Evolutionary conservation across 768 basidiomycete species (phyloP).

Genomic region (Kwoniella sp.): DNA sequence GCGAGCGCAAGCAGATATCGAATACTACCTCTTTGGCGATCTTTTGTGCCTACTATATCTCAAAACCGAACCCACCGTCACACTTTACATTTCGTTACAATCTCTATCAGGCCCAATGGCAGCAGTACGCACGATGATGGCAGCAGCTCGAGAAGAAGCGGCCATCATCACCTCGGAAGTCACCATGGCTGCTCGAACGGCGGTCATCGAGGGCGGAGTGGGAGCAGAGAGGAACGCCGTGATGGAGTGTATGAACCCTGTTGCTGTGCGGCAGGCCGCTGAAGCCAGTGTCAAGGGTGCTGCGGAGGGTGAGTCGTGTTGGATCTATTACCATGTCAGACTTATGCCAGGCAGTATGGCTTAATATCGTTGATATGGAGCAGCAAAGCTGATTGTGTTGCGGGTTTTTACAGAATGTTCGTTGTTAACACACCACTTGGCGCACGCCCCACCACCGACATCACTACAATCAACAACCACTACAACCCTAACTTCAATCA

Average conservation of each 20-base stretch:
- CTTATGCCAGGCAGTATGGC: too few relatives aligned
- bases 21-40: too few relatives aligned
- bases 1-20: too few relatives aligned
- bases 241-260: conserved; percentile 33
- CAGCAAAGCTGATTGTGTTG: too few relatives aligned
- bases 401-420: conserved; percentile 26
- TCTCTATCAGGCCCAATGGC: conserved; percentile 17
- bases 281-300: conserved; percentile 24
- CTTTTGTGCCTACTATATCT: too few relatives aligned
- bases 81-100: background rate
- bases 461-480: conserved; percentile 7
- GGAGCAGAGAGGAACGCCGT: conserved; percentile 12
- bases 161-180: conserved; percentile 22
- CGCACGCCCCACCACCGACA: conserved; percentile 17
- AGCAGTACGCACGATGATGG: conserved; percentile 30
- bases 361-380: too few relatives aligned
- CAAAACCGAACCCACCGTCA: too few relatives aligned
- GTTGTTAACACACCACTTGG: conserved; percentile 21
- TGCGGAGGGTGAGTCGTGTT: conserved; percentile 13
- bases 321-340: too few relatives aligned
- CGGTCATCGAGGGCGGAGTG: conserved; percentile 8
- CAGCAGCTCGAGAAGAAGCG: conserved; percentile 28
- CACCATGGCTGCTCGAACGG: conserved; percentile 21
- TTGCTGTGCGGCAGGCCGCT: conserved; percentile 31
- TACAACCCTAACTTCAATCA: conserved; percentile 3